Base-by-base conservation (phyloP, 2,329 filamentous ascomycete genomes). In the Calonectria montana region DNA sequence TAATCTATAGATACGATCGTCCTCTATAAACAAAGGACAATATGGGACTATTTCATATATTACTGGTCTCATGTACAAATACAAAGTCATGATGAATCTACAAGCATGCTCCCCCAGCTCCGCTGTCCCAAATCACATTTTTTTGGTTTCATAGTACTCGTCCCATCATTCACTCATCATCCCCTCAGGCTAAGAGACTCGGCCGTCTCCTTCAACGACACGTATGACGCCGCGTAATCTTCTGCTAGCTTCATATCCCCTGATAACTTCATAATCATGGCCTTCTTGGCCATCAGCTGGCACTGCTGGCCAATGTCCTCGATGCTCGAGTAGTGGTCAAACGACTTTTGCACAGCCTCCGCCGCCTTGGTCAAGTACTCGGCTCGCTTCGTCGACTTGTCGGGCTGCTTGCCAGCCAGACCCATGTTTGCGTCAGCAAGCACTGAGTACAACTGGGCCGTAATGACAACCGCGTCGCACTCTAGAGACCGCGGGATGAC, bases 391-490 rank as follows among this genome's bases (percentile, higher is more conserved):
- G 82, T 82, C 6, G 86, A 86, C 78, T 81, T 83, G 7, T 82
- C 76, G 15, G 82, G 78, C 75, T 81, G 83, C 76, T 85, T 79
- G 41, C 94, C 93, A 0, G 94, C 94, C 73, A 94, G 84, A 0
- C 95, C 95, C 86, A 97, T 93, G 76, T 92, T 90, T 0, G 94
- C 92, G 80, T 98, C 95, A 0, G 91, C 94, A 3, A 97, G 88
- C 25, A 91, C 83, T 1, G 90, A 89, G 81, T 96, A 96, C 21
- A 95, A 87, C 25, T 86, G 87, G 0, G 92, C 95, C 0, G 88
- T 87, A 16, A 94, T 85, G 57, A 86, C 86, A 1, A 88, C 85
- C 57, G 93, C 90, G 64, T 92, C 90, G 63, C 90, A 91, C 82
- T 97, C 94, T 1, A 97, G 86, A 25, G 93, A 91, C 73, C 95